Percentiles rank a stretch among this genome's conserved stretches.
phyloP scores from a whole-genome alignment of 2,329 filamentous ascomycete species.

The Seiridium unicorne region DNA sequence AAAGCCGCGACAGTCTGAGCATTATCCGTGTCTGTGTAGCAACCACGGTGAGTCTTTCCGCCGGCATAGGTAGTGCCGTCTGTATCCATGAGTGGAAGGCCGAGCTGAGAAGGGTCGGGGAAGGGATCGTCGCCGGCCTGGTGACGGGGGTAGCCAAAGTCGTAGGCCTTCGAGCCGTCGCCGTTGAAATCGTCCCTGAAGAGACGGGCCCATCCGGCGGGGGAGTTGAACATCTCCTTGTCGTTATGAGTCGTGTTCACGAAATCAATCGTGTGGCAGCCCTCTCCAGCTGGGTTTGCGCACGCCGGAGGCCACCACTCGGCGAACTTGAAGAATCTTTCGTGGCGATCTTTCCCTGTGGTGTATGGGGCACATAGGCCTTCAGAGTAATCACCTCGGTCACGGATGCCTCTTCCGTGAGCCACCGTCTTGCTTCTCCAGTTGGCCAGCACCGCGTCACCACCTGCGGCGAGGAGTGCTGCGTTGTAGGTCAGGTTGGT shows the following conservation, averaged over 20 bases:
- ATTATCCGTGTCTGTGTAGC: constrained; percentile 4
- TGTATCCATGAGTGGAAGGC: neutral
- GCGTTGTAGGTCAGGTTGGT: constrained; percentile 3
- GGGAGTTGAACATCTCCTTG: constrained; percentile 3
- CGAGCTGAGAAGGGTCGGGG: neutral
- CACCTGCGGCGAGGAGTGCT: neutral
- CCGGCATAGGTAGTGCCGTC: constrained; percentile 1
- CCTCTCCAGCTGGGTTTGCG: neutral
- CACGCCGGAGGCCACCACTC: neutral
- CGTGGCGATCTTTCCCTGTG: constrained; percentile 4
- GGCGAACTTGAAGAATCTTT: constrained; percentile 8
- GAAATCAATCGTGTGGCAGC: constrained; percentile 7
- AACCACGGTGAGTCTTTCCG: constrained; percentile 7
- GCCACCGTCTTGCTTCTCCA: constrained; percentile 5
- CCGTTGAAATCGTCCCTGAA: constrained; percentile 8
- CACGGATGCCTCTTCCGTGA: neutral
- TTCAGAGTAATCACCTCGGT: constrained; percentile 7
- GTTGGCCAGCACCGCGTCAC: constrained; percentile 4
- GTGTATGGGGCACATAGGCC: constrained; percentile 3
- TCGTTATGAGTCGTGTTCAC: constrained; percentile 1
- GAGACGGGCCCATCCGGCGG: neutral
- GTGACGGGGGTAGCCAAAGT: constrained; percentile 7
- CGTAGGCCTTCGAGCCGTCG: constrained; percentile 3
- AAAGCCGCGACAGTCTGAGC: neutral
- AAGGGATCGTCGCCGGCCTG: constrained; percentile 1